These are phyloP conservation scores for Penicilliopsis zonata DNA, from an alignment of 495 filamentous ascomycete genomes.

Conservation along the genomic window DNA sequence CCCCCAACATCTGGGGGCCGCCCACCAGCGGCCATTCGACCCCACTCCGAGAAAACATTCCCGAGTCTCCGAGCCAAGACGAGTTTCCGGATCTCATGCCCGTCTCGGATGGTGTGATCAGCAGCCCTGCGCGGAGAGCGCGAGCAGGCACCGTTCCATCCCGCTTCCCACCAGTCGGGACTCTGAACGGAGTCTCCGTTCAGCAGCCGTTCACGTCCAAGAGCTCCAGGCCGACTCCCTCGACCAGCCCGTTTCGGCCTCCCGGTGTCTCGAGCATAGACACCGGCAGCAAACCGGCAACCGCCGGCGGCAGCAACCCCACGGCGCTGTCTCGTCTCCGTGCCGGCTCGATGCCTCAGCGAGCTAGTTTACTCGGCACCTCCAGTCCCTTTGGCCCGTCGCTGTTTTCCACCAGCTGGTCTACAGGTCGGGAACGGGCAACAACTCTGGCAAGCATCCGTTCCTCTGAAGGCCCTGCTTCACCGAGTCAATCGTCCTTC, in stretches of 20 bases:
- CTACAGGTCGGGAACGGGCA: constrained; percentile 60
- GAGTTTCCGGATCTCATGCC: constrained; percentile 86
- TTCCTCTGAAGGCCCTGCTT: constrained; percentile 81
- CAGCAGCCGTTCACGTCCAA: constrained; percentile 61
- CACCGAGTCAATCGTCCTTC: constrained; percentile 80
- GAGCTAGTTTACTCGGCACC: constrained; percentile 48
- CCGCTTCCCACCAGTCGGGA: constrained; percentile 66
- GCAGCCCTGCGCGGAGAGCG: constrained; percentile 54
- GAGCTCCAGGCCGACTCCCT: constrained; percentile 78
- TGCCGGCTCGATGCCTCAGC: constrained; percentile 92
- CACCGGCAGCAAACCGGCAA: constrained; percentile 32
- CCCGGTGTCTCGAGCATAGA: constrained; percentile 64
- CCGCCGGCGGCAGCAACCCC: constrained; percentile 40
- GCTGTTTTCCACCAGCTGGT: constrained; percentile 80
- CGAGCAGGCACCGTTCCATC: constrained; percentile 96
- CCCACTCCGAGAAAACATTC: constrained; percentile 90
- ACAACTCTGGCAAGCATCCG: constrained; percentile 78
- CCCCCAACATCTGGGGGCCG: constrained; percentile 83
- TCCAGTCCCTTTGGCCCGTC: constrained; percentile 77
- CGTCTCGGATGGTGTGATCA: constrained; percentile 41
- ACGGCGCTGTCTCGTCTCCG: constrained; percentile 76
- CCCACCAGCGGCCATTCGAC: constrained; percentile 94
- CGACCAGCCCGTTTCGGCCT: constrained; percentile 81
- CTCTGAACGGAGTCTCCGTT: constrained; percentile 42
- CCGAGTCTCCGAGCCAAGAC: constrained; percentile 89